Evolutionary conservation across 1,139 yeast species (phyloP).

Genomic region (Eremothecium cymbalariae): DNA sequence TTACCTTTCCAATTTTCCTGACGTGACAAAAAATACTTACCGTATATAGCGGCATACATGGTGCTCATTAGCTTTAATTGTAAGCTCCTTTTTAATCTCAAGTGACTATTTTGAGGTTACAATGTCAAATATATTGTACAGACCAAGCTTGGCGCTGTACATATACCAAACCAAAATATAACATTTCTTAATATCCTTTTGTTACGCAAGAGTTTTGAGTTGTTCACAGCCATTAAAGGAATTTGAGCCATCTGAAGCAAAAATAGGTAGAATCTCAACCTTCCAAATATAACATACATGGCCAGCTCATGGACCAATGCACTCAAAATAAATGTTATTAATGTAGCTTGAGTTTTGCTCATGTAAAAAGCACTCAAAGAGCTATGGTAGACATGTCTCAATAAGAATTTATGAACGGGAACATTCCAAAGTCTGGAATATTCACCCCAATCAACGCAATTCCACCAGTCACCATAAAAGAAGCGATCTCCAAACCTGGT

Average conservation of each 20-base stretch:
- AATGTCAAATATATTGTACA: conserved; percentile 78
- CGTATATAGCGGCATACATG: no score
- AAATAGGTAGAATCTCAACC: conserved; percentile 71
- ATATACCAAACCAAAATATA: conserved; percentile 87
- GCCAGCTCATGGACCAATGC: conserved; percentile 83
- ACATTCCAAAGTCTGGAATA: conserved; percentile 91
- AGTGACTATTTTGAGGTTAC: no score
- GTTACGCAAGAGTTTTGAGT: conserved; percentile 44
- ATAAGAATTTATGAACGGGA: conserved; percentile 85
- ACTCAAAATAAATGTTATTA: conserved; percentile 75
- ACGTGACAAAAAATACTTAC: no score
- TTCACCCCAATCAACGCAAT: conserved; percentile 87
- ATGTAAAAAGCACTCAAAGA: conserved; percentile 70
- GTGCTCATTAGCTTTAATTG: no score
- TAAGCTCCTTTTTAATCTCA: no score
- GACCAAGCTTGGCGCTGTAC: conserved; percentile 82
- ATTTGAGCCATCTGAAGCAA: conserved; percentile 70
- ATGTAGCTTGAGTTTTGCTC: conserved; percentile 58
- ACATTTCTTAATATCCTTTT: conserved; percentile 64
- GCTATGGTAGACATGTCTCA: conserved; percentile 91
- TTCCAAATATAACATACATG: conserved; percentile 80
- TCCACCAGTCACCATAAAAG: conserved; percentile 98
- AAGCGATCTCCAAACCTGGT: conserved; percentile 82
- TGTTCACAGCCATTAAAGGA: conserved; percentile 51
- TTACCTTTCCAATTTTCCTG: no score